Conservation (phyloP, 352 stramenopile species). For the Aphanomyces stellatus region DNA sequence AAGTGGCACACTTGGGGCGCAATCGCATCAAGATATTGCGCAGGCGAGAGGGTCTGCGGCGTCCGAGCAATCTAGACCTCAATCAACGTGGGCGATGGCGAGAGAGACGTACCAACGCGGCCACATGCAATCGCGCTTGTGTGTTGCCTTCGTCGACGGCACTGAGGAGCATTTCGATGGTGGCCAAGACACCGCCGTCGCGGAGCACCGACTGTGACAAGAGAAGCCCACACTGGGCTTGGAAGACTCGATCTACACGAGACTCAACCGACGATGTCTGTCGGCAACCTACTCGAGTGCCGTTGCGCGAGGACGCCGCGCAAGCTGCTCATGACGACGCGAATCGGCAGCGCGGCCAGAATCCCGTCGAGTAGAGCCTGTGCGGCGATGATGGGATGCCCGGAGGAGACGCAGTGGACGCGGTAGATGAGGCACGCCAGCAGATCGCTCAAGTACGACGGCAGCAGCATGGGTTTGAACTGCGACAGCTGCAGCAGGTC, state of each 20-base stretch:
- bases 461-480: constrained; percentile 66
- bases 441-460: constrained; percentile 73
- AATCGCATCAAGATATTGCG: constrained; percentile 39
- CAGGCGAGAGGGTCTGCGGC: constrained; percentile 32
- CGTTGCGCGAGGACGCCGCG: constrained; percentile 50
- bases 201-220: constrained; percentile 57
- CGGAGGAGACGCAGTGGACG: constrained; percentile 20
- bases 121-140: constrained; percentile 73
- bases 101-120: constrained; percentile 38
- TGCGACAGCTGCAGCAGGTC: constrained; percentile 56
- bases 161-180: constrained; percentile 73
- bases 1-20: constrained; percentile 46
- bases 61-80: constrained; percentile 52
- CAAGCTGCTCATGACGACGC: constrained; percentile 66
- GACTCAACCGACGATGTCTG: neutral
- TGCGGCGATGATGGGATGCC: constrained; percentile 14
- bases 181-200: constrained; percentile 61
- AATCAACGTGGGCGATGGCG: neutral
- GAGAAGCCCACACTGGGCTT: constrained; percentile 45
- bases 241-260: constrained; percentile 36
- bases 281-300: neutral
- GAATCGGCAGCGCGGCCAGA: constrained; percentile 44
- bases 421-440: constrained; percentile 56
- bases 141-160: constrained; percentile 77
- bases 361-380: constrained; percentile 32